Evolutionary conservation across 228 moss, liverwort and hornwort species (phyloP), one percentile per base, ranked within the genome.

Genomic region (Sphagnum fallax): DNA sequence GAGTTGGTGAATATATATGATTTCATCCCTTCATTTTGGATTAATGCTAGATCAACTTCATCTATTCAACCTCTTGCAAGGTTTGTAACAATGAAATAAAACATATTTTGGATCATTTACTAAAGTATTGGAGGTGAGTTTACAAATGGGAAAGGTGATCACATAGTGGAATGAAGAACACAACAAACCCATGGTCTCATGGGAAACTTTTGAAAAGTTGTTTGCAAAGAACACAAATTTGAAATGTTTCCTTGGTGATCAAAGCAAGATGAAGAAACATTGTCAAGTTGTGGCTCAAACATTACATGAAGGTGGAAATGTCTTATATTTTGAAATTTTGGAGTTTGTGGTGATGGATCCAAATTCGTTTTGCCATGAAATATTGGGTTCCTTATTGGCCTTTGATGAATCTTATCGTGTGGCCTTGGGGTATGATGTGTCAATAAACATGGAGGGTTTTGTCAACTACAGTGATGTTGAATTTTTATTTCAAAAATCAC

Each of bases 301-400:
- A 15, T 16, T 64, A 47, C 48, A 64, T 16, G 64, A 64, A 11
- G 49, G 32, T 49, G 64, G 48, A 47, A 47, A 15, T 64, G 64
- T 64, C 16, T 47, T 64, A 2, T 64, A 49, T 10, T 64, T 64
- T 64, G 64, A 64, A 47, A 64, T 12, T 47, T 47, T 64, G 64
- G 32, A 64, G 11, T 64, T 64, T 16, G 4, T 64, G 32, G 48
- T 64, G 6, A 49, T 64, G 63, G 16, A 63, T 63, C 32, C 63
- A 13, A 63, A 63, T 63, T 63, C 47, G 63, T 63, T 63, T 63
- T 64, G 48, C 13, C 16, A 15, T 47, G 47, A 48, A 48, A 12
- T 49, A 6, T 64, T 64, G 4, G 64, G 64, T 3, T 48, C 64
- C 47, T 47, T 49, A 4, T 47, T 64, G 11, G 13, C 48, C 14